phyloP scores from a whole-genome alignment of 169 alveolate species.

The Cryptosporidium sp. region DNA sequence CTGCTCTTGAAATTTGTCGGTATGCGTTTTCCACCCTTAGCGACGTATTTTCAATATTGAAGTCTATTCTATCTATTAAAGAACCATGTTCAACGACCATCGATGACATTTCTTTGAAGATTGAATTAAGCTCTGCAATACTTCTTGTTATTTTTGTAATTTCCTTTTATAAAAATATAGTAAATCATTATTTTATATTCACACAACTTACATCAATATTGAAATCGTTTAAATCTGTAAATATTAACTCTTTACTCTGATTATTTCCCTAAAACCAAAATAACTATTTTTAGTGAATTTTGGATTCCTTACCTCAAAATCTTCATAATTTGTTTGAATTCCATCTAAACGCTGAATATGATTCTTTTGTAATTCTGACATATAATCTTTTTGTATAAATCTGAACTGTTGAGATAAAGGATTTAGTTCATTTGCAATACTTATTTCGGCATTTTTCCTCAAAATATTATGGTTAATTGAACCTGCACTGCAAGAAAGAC shows the following conservation, averaged over 20 bases:
- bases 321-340: not conserved
- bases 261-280: not conserved
- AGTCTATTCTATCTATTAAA: slow-evolving; percentile 85
- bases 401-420: slow-evolving; percentile 79
- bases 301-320: not conserved
- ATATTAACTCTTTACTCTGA: not conserved
- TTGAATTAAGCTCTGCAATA: slow-evolving; percentile 81
- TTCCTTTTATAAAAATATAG: slow-evolving; percentile 73
- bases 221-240: not conserved
- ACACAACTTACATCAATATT: slow-evolving; percentile 18
- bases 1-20: slow-evolving; percentile 25
- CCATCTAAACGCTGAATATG: slow-evolving; percentile 71
- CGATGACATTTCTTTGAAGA: slow-evolving; percentile 84
- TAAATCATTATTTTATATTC: not conserved
- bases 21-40: slow-evolving; percentile 34
- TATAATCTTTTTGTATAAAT: slow-evolving; percentile 79
- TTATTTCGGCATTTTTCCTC: slow-evolving; percentile 81
- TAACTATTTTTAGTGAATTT: not conserved
- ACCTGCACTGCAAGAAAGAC: not conserved
- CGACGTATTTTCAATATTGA: slow-evolving; percentile 78
- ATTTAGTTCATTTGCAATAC: slow-evolving; percentile 79
- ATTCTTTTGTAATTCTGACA: slow-evolving; percentile 78
- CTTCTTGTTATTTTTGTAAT: slow-evolving; percentile 81
- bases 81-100: slow-evolving; percentile 86
- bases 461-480: slow-evolving; percentile 71